phyloP scores from a whole-genome alignment of 495 filamentous ascomycete genomes.

The Aspergillus wentii region DNA sequence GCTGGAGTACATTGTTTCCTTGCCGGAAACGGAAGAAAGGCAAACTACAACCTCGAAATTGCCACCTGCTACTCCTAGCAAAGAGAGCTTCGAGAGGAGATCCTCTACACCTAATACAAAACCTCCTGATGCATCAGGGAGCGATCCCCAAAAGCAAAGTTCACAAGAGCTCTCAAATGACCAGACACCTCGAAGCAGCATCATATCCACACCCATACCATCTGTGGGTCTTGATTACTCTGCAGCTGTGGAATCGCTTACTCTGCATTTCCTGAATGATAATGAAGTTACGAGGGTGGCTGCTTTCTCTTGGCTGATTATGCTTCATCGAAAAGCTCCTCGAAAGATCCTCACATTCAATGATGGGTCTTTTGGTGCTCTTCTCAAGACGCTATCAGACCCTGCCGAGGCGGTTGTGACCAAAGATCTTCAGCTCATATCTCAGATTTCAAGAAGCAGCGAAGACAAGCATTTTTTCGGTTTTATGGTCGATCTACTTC shows the following conservation, averaged over 20 bases:
- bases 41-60: slow-evolving; percentile 32
- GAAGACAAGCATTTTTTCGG: slow-evolving; percentile 96
- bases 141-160: slow-evolving; percentile 29
- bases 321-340: slow-evolving; percentile 93
- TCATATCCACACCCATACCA: slow-evolving; percentile 38
- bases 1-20: slow-evolving; percentile 84
- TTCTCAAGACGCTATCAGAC: slow-evolving; percentile 95
- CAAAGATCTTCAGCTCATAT: slow-evolving; percentile 88
- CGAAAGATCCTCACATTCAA: slow-evolving; percentile 93
- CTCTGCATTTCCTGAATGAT: slow-evolving; percentile 90
- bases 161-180: slow-evolving; percentile 32
- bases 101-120: slow-evolving; percentile 45
- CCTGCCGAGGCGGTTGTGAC: slow-evolving; percentile 95
- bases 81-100: slow-evolving; percentile 47
- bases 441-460: slow-evolving; percentile 92
- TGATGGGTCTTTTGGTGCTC: slow-evolving; percentile 92
- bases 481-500: slow-evolving; percentile 95
- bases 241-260: slow-evolving; percentile 93
- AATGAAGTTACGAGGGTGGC: slow-evolving; percentile 94
- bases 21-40: slow-evolving; percentile 63
- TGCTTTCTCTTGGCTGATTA: slow-evolving; percentile 91
- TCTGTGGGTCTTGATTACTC: slow-evolving; percentile 83
- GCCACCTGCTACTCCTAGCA: slow-evolving; percentile 39
- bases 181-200: slow-evolving; percentile 42
- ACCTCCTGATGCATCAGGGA: slow-evolving; percentile 32